Evolutionary conservation across 2,329 filamentous ascomycete genomes (phyloP), one percentile per base, ranked within the genome.

Genomic region (Talaromyces sp.): DNA sequence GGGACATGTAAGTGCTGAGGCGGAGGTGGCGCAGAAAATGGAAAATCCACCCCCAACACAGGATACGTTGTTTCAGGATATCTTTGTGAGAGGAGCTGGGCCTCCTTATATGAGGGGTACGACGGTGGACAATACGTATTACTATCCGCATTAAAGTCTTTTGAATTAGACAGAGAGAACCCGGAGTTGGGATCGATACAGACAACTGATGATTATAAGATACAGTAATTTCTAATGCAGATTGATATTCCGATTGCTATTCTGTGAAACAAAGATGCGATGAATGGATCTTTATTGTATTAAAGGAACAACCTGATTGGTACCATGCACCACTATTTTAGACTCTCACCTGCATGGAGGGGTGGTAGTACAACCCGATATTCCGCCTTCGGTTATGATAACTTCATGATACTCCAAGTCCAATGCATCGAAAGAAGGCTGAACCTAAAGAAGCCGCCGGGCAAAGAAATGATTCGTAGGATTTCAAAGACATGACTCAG

Each of bases 21-120:
- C 96, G 61, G 89, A 89, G 64, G 85, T 86, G 72, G 93, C 93
- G 61, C 93, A 97, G 87, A 87, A 87, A 73, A 96, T 96, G 91
- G 79, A 87, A 35, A 79, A 82, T 52, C 93, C 93, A 19, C 91
- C 94, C 62, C 77, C 90, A 45, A 93, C 87, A 63, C 84, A 88
- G 61, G 85, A 91, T 79, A 93, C 94, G 71, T 84, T 97, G 71
- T 97, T 86, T 78, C 92, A 97, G 87, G 92, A 96, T 79, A 94
- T 96, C 75, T 96, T 95, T 80, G 92, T 92, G 71, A 83, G 84
- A 68, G 92, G 93, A 68, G 88, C 85, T 64, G 92, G 96, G 86
- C 92, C 92, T 45, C 82, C 87, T 74, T 96, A 89, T 82, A 85
- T 96, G 80, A 87, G 92, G 72, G 92, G 93, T 71, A 86, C 93